Base-by-base conservation (phyloP, 176 grass and related monocot species). In the Oryza meridionalis region DNA sequence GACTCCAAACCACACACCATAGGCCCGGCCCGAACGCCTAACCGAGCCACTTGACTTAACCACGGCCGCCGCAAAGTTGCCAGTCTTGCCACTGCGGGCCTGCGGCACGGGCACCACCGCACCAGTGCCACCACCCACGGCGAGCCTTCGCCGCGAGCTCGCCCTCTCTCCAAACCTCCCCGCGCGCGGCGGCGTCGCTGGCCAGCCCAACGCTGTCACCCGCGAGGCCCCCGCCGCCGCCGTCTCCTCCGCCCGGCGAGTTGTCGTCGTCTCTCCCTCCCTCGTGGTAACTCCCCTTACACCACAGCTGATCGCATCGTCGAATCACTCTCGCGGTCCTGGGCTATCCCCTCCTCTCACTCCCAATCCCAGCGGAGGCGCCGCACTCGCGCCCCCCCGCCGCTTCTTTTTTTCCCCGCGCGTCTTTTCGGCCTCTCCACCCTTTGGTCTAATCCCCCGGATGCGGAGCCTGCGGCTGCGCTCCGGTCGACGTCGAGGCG, bases 381-480 rank as follows among this genome's bases (percentile, higher is more conserved):
- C 73, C 4, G 49, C 9, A 37, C 15, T 87, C 69, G 44, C 17
- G 45, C 45, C 72, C 68, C 65, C 58, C 77, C 44, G 11, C 31
- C 69, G 69, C 69, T 65, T 49, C 50, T 73, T 31, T 76, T 76
- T 24, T 7, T 31, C 29, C 12, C 72, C 21, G 9, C 61, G 44
- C 29, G 59, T 47, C 71, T 32, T 38, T 67, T 75, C 74, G 47
- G 47, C 24, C 24, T 44, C 49, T 2, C 16, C 68, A 69, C 64
- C 78, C 71, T 65, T 81, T 87, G 1, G 63, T 47, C 63, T 72
- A 81, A 76, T 73, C 62, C 70, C 70, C 7, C 9, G 63, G 85
- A 87, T 87, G 63, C 47, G 47, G 44, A 86, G 74, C 61, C 73
- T 73, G 79, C 59, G 84, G 84, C 79, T 69, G 47, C 65, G 7